Evolutionary conservation across 208 protist genomes (phyloP).

Genomic region (Trypanosoma brucei): DNA sequence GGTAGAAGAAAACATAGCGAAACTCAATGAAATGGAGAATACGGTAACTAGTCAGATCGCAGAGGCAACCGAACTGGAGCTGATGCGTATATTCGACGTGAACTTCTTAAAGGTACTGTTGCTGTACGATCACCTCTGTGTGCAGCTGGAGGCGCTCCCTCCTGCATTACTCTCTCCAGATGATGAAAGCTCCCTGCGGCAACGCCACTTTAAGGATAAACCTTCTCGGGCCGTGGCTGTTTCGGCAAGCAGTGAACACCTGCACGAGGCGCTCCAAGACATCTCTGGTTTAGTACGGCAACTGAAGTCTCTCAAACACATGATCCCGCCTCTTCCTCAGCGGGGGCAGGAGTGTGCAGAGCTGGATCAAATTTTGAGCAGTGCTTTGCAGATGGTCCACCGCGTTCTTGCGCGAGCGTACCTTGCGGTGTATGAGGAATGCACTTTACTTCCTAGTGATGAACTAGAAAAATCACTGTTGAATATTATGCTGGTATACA

Average conservation of each 20-base stretch:
- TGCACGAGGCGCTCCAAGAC: slow-evolving; percentile 7
- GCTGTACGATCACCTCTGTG: slow-evolving; percentile 55
- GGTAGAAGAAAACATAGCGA: slow-evolving; percentile 29
- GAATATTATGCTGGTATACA: slow-evolving; percentile 49
- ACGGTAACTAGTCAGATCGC: slow-evolving; percentile 40
- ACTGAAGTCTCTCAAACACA: slow-evolving; percentile 8
- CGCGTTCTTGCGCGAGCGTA: slow-evolving; percentile 19
- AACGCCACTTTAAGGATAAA: neutral
- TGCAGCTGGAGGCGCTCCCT: slow-evolving; percentile 35
- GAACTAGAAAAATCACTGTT: slow-evolving; percentile 19
- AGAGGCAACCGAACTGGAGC: slow-evolving; percentile 43
- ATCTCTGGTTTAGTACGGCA: slow-evolving; percentile 20
- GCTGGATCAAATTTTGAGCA: slow-evolving; percentile 7
- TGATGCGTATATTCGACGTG: slow-evolving; percentile 59
- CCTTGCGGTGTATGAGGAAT: slow-evolving; percentile 18
- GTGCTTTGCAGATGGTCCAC: slow-evolving; percentile 9
- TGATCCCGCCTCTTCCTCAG: slow-evolving; percentile 17
- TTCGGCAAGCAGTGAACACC: slow-evolving; percentile 9
- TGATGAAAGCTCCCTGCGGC: slow-evolving; percentile 1
- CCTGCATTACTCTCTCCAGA: slow-evolving; percentile 3
- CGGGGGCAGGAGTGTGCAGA: slow-evolving; percentile 26
- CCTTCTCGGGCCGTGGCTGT: neutral
- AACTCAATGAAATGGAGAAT: slow-evolving; percentile 32
- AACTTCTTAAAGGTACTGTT: slow-evolving; percentile 46
- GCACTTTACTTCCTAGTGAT: slow-evolving; percentile 15